Evolutionary conservation across 768 basidiomycete species (phyloP).

Genomic region (Fistulinella prunicolor): DNA sequence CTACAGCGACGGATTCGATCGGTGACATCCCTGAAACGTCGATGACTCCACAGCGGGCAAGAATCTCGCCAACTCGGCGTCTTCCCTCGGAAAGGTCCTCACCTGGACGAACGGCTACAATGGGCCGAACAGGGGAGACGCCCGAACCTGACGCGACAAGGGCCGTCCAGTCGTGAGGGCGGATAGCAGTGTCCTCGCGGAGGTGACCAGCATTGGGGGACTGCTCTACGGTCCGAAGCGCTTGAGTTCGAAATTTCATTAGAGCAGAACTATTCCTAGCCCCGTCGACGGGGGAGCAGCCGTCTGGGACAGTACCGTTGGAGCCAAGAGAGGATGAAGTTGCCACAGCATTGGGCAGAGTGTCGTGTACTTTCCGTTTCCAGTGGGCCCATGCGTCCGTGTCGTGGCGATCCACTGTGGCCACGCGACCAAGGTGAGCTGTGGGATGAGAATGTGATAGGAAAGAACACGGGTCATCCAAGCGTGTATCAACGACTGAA

Average conservation of each 20-base stretch:
- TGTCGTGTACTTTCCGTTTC: constrained; percentile 9
- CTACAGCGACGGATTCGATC: not conserved
- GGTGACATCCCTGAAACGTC: constrained; percentile 1
- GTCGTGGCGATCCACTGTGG: constrained; percentile 24
- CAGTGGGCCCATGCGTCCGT: constrained; percentile 22
- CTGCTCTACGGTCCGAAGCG: constrained; percentile 1
- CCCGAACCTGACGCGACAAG: constrained; percentile 5
- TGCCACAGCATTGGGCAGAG: constrained; percentile 5
- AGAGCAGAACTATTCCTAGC: not conserved
- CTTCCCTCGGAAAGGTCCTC: constrained; percentile 17
- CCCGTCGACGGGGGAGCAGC: not conserved
- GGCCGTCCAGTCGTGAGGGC: constrained; percentile 1
- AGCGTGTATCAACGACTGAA: not conserved
- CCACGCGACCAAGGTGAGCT: constrained; percentile 20
- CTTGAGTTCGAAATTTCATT: constrained; percentile 7
- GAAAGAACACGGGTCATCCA: constrained; percentile 1
- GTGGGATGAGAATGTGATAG: constrained; percentile 9
- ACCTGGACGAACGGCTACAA: not conserved
- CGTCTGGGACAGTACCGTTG: not conserved
- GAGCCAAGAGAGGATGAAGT: constrained; percentile 11
- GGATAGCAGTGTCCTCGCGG: not conserved
- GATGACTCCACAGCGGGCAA: constrained; percentile 21
- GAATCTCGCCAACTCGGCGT: constrained; percentile 17
- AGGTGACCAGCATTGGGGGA: not conserved
- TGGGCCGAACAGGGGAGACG: not conserved